phyloP scores from a whole-genome alignment of 2,329 filamentous ascomycete genomes.

The Aaosphaeria arxii region DNA sequence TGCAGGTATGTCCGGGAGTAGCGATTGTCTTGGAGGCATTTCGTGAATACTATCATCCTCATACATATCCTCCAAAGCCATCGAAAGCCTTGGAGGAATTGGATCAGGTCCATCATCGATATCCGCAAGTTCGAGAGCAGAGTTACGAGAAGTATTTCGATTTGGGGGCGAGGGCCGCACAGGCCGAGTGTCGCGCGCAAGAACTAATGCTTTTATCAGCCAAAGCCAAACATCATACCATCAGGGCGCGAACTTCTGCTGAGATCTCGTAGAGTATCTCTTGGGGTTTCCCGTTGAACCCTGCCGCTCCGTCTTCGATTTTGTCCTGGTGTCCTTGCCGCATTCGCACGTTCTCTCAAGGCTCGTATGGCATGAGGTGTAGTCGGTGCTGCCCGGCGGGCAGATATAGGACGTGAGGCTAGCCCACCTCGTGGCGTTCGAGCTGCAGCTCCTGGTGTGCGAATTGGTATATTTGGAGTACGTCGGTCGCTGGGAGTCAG shows the following conservation, averaged over 20 bases:
- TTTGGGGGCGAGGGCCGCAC: conserved; percentile 44
- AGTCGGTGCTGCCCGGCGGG: conserved; percentile 43
- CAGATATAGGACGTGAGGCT: conserved; percentile 30
- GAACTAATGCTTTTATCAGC: conserved; percentile 32
- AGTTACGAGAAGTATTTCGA: conserved; percentile 22
- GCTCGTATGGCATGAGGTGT: conserved; percentile 57
- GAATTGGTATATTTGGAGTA: conserved; percentile 25
- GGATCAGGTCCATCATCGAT: conserved; percentile 48
- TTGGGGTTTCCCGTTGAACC: conserved; percentile 53
- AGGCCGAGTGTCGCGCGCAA: conserved; percentile 48
- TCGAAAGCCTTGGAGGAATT: conserved; percentile 38
- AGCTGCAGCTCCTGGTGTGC: conserved; percentile 32
- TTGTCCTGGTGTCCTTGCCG: conserved; percentile 50
- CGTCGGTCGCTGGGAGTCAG: conserved; percentile 28
- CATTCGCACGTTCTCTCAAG: conserved; percentile 50
- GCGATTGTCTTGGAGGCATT: conserved; percentile 35
- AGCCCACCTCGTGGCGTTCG: conserved; percentile 33
- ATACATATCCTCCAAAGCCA: conserved; percentile 42
- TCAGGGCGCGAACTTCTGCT: conserved; percentile 43
- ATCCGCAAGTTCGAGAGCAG: conserved; percentile 41
- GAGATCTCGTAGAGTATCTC: conserved; percentile 52
- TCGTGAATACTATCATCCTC: conserved; percentile 43
- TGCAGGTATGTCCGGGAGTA: conserved; percentile 32
- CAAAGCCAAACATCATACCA: conserved; percentile 1
- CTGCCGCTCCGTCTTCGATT: conserved; percentile 48